A percentile compares a stretch with the other conserved stretches of the same genome.
These are phyloP conservation scores for Globisporangium uncinulatum DNA, from an alignment of 352 stramenopile genomes.

Conservation along the genomic window DNA sequence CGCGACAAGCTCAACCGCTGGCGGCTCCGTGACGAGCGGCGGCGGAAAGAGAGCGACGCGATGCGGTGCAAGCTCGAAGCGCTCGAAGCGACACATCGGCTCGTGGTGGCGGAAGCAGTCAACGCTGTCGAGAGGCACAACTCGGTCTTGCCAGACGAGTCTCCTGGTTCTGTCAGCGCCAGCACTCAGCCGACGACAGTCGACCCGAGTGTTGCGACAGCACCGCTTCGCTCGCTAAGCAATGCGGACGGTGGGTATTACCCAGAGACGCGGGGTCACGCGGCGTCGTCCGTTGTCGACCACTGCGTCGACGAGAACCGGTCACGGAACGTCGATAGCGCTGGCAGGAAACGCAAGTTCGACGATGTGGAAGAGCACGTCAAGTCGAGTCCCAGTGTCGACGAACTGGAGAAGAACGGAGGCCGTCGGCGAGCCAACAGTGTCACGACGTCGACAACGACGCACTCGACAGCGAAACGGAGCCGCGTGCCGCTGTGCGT, in stretches of 20 bases:
- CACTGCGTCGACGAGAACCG: constrained; percentile 3
- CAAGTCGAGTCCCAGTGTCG: not conserved
- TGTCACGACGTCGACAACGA: not conserved
- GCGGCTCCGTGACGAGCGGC: constrained; percentile 43
- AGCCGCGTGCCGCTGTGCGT: constrained; percentile 4
- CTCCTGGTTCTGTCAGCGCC: not conserved
- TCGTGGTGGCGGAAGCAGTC: too few relatives aligned
- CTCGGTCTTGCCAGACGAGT: not conserved
- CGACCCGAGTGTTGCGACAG: too few relatives aligned
- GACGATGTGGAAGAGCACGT: not conserved
- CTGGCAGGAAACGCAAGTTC: constrained; percentile 3
- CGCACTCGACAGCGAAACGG: not conserved
- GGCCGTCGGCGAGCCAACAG: not conserved
- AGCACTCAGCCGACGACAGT: not conserved
- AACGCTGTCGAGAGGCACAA: not conserved
- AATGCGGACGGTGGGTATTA: not conserved
- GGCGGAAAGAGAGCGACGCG: constrained; percentile 27
- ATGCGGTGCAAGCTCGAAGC: constrained; percentile 12
- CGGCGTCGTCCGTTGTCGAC: not conserved
- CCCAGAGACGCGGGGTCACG: not conserved
- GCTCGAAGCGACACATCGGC: constrained; percentile 14
- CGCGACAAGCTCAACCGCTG: constrained; percentile 51
- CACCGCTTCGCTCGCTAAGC: not conserved
- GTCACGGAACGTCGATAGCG: constrained; percentile 5
- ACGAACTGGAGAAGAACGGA: not conserved